These are phyloP conservation scores for Talaromyces sp. DNA, from an alignment of 2,329 filamentous ascomycete species.

Conservation along the genomic window DNA sequence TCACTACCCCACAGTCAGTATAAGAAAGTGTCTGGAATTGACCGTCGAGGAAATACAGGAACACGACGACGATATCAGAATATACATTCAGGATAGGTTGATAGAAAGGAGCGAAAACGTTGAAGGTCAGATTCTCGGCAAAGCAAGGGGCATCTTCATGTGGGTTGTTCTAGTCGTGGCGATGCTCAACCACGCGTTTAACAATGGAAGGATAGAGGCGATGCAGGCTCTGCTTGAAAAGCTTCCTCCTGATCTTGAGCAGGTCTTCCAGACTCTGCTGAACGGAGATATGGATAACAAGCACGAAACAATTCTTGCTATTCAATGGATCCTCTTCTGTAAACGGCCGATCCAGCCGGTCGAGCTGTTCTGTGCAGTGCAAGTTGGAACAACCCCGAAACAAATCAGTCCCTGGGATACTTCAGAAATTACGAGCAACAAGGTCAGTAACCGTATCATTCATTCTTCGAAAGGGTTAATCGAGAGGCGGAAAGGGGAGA, in stretches of 20 bases:
- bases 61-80: neutral
- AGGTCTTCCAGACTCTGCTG: neutral
- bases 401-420: neutral
- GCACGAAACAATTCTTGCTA: neutral
- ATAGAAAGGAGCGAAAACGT: neutral
- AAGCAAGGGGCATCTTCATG: constrained; percentile 40
- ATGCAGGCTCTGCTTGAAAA: constrained; percentile 27
- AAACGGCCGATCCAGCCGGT: neutral
- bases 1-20: neutral
- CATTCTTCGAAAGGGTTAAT: neutral
- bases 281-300: neutral
- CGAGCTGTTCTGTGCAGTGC: neutral
- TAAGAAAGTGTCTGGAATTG: neutral
- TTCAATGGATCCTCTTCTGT: neutral
- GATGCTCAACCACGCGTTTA: constrained; percentile 38
- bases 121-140: neutral
- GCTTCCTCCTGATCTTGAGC: neutral
- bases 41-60: neutral
- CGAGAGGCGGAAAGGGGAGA: neutral
- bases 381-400: constrained; percentile 19
- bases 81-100: neutral
- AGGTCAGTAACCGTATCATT: neutral
- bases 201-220: constrained; percentile 24
- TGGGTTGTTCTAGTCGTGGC: constrained; percentile 43
- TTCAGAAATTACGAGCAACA: neutral